These are phyloP conservation scores for Chaetoceros muelleri DNA, from an alignment of 108 stramenopile species.

Conservation along the genomic window DNA sequence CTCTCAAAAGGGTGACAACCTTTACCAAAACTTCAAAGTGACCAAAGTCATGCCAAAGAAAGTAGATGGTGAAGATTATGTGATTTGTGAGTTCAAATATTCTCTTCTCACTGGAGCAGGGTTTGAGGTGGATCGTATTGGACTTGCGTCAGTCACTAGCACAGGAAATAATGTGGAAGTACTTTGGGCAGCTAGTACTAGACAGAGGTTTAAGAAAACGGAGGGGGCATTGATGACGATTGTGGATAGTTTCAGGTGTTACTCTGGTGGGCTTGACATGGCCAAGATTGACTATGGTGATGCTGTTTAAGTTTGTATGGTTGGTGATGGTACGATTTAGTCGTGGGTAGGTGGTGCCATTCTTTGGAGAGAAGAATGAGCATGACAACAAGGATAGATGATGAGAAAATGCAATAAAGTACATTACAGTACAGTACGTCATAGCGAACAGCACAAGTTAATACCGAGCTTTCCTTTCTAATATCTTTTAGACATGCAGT, in stretches of 20 bases:
- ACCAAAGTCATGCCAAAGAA: constrained; percentile 59
- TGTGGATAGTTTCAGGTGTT: constrained; percentile 63
- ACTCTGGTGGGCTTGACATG: constrained; percentile 66
- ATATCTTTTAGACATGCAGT: no score
- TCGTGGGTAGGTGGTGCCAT: no score
- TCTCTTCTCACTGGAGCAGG: constrained; percentile 91
- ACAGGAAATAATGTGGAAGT: constrained; percentile 72
- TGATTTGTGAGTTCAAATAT: constrained; percentile 90
- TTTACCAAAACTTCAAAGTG: constrained; percentile 92
- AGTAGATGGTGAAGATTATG: constrained; percentile 45
- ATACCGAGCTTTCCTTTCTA: no score
- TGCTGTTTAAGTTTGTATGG: no score
- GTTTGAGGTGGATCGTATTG: constrained; percentile 88
- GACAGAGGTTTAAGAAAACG: constrained; percentile 66
- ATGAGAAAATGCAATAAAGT: no score
- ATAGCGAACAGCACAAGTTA: no score
- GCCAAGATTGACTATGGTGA: constrained; percentile 2
- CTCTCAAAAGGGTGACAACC: constrained; percentile 80
- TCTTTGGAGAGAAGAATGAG: no score
- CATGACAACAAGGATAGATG: no score
- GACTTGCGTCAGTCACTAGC: constrained; percentile 77
- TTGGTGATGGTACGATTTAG: no score
- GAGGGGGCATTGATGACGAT: constrained; percentile 52
- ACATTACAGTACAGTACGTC: no score
- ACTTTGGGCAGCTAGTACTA: constrained; percentile 71